These are phyloP conservation scores for Geranium brycei DNA, from an alignment of 345 rosid species.

Conservation along the genomic window DNA sequence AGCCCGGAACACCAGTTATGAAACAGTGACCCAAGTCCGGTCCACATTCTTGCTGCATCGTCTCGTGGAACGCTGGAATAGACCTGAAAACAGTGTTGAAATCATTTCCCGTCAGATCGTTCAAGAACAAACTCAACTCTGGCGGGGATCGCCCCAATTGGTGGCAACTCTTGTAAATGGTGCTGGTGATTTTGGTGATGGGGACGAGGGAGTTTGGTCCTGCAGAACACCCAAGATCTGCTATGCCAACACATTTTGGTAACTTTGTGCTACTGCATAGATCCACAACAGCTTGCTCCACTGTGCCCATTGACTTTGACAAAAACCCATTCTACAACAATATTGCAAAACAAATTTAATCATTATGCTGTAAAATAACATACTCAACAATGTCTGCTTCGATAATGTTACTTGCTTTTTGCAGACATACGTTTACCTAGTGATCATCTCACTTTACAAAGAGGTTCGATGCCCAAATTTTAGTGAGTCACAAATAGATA, in stretches of 20 bases:
- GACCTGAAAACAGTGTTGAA: slow-evolving; percentile 34
- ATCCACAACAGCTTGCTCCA: slow-evolving; percentile 17
- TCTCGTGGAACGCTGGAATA: slow-evolving; percentile 19
- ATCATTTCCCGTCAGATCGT: slow-evolving; percentile 29
- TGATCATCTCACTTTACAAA: too few relatives aligned
- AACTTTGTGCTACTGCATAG: slow-evolving; percentile 11
- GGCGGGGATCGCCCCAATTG: slow-evolving; percentile 13
- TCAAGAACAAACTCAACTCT: slow-evolving; percentile 22
- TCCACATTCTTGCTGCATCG: slow-evolving; percentile 21
- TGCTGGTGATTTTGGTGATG: slow-evolving; percentile 11
- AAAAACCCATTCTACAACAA: slow-evolving; percentile 11
- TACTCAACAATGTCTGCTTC: not conserved
- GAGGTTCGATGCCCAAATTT: too few relatives aligned
- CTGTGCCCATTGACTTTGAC: slow-evolving; percentile 13
- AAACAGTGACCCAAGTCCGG: slow-evolving; percentile 17
- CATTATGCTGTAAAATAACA: not conserved
- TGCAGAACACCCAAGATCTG: slow-evolving; percentile 40
- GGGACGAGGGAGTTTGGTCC: slow-evolving; percentile 24
- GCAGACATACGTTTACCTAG: too few relatives aligned
- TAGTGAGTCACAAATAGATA: too few relatives aligned
- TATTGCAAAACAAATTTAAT: not conserved
- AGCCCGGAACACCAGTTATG: slow-evolving; percentile 29
- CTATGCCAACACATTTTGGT: slow-evolving; percentile 12
- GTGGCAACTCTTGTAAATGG: slow-evolving; percentile 9
- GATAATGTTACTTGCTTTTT: not conserved